phyloP scores from a whole-genome alignment of 768 basidiomycete species.

The Sporobolomyces pararoseus region DNA sequence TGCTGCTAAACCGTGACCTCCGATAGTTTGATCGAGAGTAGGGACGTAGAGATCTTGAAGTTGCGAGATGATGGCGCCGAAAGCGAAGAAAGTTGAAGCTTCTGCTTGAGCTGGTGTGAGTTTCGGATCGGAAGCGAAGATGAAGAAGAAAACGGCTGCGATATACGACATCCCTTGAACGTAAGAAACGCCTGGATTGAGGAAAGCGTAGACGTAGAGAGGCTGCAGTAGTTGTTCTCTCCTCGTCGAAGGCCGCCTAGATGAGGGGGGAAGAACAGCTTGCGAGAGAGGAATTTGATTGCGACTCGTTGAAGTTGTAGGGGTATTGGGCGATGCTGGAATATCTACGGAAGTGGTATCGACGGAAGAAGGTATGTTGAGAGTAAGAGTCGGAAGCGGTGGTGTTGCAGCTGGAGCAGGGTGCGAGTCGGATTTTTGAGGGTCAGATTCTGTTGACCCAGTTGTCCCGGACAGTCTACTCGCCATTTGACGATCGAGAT shows the following conservation, averaged over 20 bases:
- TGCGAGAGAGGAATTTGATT: neutral
- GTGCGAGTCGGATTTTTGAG: no score
- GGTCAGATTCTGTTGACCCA: no score
- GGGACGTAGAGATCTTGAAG: conserved; percentile 38
- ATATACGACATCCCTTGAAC: conserved; percentile 41
- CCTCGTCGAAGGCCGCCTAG: neutral
- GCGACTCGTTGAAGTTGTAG: no score
- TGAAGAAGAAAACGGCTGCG: conserved; percentile 28
- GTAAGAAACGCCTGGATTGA: conserved; percentile 39
- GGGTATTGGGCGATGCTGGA: conserved; percentile 3
- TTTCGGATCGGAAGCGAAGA: conserved; percentile 19
- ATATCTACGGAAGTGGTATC: conserved; percentile 10
- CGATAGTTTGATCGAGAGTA: conserved; percentile 18
- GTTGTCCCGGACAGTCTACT: no score
- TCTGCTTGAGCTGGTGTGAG: neutral
- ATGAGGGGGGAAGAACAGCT: neutral
- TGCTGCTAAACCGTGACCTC: conserved; percentile 24
- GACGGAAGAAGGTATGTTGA: conserved; percentile 3
- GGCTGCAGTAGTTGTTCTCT: conserved; percentile 34
- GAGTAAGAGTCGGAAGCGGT: neutral
- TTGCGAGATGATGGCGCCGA: conserved; percentile 33
- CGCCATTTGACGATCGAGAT: neutral
- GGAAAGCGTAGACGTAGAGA: conserved; percentile 36
- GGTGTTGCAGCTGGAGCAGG: neutral
- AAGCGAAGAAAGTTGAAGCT: conserved; percentile 34